These are phyloP conservation scores for Xerocomellus intermedius DNA, from an alignment of 768 basidiomycete species.

Conservation along the genomic window DNA sequence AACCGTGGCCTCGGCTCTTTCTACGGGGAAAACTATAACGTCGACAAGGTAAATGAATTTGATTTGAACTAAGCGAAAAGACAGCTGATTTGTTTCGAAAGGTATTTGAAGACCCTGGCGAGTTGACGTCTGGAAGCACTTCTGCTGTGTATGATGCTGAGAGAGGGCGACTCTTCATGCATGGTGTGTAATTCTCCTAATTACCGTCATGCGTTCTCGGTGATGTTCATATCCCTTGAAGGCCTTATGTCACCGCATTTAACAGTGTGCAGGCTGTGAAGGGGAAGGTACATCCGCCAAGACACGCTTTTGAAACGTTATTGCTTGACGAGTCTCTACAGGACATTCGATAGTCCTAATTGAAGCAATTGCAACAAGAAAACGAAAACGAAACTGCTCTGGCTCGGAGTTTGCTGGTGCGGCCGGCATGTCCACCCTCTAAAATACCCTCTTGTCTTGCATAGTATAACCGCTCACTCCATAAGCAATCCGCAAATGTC, in stretches of 20 bases:
- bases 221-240: constrained; percentile 12
- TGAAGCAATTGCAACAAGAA: not conserved
- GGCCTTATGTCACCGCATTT: constrained; percentile 36
- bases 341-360: not conserved
- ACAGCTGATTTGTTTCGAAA: constrained; percentile 26
- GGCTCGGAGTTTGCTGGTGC: not conserved
- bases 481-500: not conserved
- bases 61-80: not conserved
- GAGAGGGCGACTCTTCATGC: constrained; percentile 51
- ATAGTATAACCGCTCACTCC: not conserved
- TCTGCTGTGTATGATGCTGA: constrained; percentile 53
- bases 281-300: not conserved
- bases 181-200: constrained; percentile 42
- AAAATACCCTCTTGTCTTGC: not conserved
- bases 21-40: constrained; percentile 57
- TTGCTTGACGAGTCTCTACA: not conserved
- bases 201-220: constrained; percentile 2
- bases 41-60: constrained; percentile 48
- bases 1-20: constrained; percentile 52
- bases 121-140: constrained; percentile 54
- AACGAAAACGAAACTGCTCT: not conserved
- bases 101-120: constrained; percentile 70
- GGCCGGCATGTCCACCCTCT: not conserved
- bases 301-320: not conserved
- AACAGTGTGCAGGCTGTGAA: constrained; percentile 32